Percentiles rank a stretch among this genome's conserved stretches.
These are phyloP conservation scores for Colletotrichum aenigma DNA, from an alignment of 2,329 filamentous ascomycete species.

Conservation along the genomic window DNA sequence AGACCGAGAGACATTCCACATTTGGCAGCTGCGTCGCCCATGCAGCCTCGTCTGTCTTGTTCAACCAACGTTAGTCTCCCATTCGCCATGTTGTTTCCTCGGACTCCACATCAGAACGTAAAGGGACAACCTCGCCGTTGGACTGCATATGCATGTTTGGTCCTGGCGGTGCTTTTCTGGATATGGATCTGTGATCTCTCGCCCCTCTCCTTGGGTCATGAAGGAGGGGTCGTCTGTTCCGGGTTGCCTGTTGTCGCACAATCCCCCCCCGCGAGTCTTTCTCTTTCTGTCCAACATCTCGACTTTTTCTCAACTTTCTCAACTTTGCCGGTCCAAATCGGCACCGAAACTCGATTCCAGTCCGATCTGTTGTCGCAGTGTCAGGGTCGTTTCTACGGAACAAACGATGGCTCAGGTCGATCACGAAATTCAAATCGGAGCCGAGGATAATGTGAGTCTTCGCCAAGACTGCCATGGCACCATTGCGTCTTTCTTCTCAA, in stretches of 20 bases:
- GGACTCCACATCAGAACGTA: background rate
- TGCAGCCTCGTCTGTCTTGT: background rate
- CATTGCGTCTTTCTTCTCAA: background rate
- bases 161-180: background rate
- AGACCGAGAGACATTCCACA: background rate
- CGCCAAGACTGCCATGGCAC: background rate
- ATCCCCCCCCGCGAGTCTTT: background rate
- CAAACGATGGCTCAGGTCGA: background rate
- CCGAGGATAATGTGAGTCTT: background rate
- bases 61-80: background rate
- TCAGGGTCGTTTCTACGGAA: background rate
- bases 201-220: background rate
- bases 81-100: background rate
- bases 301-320: background rate
- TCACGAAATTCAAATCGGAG: background rate
- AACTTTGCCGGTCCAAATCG: background rate
- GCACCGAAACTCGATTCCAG: fast-evolving
- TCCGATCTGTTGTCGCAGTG: background rate
- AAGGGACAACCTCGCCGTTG: background rate
- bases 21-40: background rate
- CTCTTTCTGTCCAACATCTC: background rate
- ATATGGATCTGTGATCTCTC: background rate
- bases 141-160: background rate
- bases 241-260: background rate
- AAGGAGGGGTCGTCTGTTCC: background rate